Evolutionary conservation across 768 basidiomycete species (phyloP), one percentile per base, ranked within the genome.

Genomic region (Psilocybe azurescens): DNA sequence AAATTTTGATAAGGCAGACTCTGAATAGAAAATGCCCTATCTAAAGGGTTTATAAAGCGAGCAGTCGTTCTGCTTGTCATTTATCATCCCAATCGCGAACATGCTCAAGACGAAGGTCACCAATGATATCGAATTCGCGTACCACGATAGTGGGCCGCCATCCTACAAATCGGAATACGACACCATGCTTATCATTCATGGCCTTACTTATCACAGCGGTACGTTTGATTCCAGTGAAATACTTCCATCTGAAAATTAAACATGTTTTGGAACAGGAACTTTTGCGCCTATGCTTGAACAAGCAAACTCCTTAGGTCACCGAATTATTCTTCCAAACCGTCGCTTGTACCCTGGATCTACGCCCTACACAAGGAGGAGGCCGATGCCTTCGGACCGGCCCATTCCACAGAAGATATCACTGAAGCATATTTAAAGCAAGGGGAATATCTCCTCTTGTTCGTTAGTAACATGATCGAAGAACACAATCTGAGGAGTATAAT

Each of bases 341-440:
- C 72, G 77, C 6, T 68, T 72, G 41, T 77, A 77, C 56, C 73
- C 71, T 0, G 73, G 72, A 1, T 72, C 75, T 20, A 74, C 74
- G 1, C 71, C 72, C 0, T 74, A 73, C 49, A 72, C 70, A 1
- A 65, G 10, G 68, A 70, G 2, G 77, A 77, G 20, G 14, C 3
- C 28, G 61, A 24, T 68, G 72, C 30, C 46, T 60, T 56, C 39
- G 58, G 68, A 1, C 44, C 65, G 10, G 11, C 39, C 0, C 57
- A 55, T 9, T 51, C 62, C 2, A 30, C 58, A 2, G 62, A 64
- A n/a, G 69, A 70, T 5, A 59, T 70, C 10, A 63, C 53, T 1
- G 56, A 59, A 14, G 63, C 70, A 3, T 60, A 74, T n/a, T 55
- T 63, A 30, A 59, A 72, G 36, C 74, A 77, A 39, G 76, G 77